Evolutionary conservation across 75 land plant genomes (phyloP).

Genomic region (Gnetum montanum): DNA sequence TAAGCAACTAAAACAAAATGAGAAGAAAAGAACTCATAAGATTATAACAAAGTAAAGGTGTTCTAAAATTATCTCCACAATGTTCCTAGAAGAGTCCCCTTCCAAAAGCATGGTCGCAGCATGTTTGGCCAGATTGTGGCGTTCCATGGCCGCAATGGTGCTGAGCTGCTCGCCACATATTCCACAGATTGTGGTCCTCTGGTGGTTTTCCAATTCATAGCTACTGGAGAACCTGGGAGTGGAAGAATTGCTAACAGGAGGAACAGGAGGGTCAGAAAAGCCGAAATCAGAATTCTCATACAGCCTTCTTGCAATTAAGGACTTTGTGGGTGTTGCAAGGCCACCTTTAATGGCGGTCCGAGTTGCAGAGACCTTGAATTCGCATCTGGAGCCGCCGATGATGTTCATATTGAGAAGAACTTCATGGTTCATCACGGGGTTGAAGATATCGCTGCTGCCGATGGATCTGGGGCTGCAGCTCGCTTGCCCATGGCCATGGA

Average conservation of each 20-base stretch:
- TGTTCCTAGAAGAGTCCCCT: constrained; percentile 87
- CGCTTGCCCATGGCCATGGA: too few relatives aligned
- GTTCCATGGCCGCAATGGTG: constrained; percentile 59
- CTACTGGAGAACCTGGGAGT: constrained; percentile 6
- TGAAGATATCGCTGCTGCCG: constrained; percentile 67
- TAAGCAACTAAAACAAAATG: too few relatives aligned
- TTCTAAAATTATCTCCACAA: constrained; percentile 87
- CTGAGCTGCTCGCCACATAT: constrained; percentile 72
- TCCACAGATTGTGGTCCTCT: constrained; percentile 30
- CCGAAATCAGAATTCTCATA: background rate
- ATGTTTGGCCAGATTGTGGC: constrained; percentile 77
- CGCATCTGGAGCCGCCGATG: constrained; percentile 51
- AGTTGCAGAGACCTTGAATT: constrained; percentile 53
- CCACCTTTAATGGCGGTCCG: constrained; percentile 39
- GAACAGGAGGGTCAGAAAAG: background rate
- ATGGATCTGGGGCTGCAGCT: constrained; percentile 76
- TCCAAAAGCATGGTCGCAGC: constrained; percentile 80
- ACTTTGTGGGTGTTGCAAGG: constrained; percentile 32
- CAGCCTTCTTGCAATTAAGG: constrained; percentile 13
- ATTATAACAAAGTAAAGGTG: too few relatives aligned
- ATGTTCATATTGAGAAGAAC: too few relatives aligned
- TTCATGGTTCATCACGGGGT: constrained; percentile 58
- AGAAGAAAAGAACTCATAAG: too few relatives aligned
- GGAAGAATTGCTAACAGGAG: constrained; percentile 1
- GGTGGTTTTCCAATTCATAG: background rate